Base-by-base conservation (phyloP, 805 yeast genomes). In the Wickerhamomyces canadensis region DNA sequence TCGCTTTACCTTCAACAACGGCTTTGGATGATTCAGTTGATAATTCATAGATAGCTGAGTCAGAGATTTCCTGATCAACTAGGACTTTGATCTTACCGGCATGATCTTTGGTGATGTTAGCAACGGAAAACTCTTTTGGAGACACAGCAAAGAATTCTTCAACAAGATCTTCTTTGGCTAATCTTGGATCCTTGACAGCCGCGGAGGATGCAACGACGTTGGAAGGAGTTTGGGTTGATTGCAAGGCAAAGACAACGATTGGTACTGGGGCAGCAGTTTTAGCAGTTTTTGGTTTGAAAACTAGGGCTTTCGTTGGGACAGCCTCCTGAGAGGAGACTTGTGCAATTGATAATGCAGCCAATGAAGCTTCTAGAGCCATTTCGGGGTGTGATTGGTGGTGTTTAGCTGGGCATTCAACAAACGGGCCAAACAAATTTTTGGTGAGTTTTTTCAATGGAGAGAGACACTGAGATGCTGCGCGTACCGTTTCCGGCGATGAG, bases 261-360 rank as follows among this genome's bases (percentile, higher is more conserved):
- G 96, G 95, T 28, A 83, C 78, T 19, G 93, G 84, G 15, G 74
- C 61, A 35, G 84, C 86, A 33, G 86, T 65, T 57, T 87, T 87
- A 26, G 95, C 80, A 33, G 95, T 85, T 65, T 87, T 87, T 51
- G 95, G 95, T 65, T 87, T 87, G 75, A 87, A 87, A 19, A 87
- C 88, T 44, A 87, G 67, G 5, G 89, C 74, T 62, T 87, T 87
- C 44, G 85, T 73, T 21, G 78, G 66, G 19, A 66, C 44, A 3
- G 82, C 70, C 27, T 69, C 65, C 32, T 69, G 80, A 33, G 73
- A 60, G 14, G 70, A 51, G 31, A 72, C 80, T 29, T 74, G 69
- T 27, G 75, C 70, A 48, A 82, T 62, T 29, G 88, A 80, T 43
- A 84, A 67, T 33, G 79, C 71, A 31, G 86, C 78, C 48, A 84